Conservation (phyloP, 1,284 basidiomycete genomes). For the Exobasidium cylindrosporum region DNA sequence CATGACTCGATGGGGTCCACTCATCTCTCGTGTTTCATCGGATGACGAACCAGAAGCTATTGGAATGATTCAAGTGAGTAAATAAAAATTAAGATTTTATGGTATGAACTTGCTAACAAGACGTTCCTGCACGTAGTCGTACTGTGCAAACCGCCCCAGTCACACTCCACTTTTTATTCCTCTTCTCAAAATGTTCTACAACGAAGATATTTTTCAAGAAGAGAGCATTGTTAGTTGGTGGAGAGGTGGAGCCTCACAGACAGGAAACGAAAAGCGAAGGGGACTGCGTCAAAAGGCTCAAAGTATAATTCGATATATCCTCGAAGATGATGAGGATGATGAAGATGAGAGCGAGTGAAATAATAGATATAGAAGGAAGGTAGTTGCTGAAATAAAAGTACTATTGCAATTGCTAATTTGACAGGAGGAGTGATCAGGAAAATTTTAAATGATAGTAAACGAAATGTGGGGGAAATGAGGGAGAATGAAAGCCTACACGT, state of each 20-base stretch:
- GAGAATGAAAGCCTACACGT: background rate
- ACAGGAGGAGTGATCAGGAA: background rate
- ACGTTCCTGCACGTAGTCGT: slow-evolving; percentile 34
- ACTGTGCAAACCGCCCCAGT: slow-evolving; percentile 33
- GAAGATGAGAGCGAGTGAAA: slow-evolving; percentile 45
- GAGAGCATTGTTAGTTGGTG: slow-evolving; percentile 57
- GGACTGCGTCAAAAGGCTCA: slow-evolving; percentile 55
- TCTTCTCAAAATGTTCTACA: slow-evolving; percentile 57
- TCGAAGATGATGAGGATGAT: slow-evolving; percentile 55
- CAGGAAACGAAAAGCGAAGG: slow-evolving; percentile 35
- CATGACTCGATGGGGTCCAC: slow-evolving; percentile 55
- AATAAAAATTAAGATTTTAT: slow-evolving; percentile 9
- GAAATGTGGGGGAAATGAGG: background rate
- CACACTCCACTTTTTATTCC: slow-evolving; percentile 51
- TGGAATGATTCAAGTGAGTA: slow-evolving; percentile 31
- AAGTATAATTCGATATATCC: slow-evolving; percentile 55
- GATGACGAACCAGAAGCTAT: slow-evolving; percentile 55
- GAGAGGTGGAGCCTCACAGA: slow-evolving; percentile 29
- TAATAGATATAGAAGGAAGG: no score
- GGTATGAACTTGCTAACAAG: no score
- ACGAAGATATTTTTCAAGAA: slow-evolving; percentile 57
- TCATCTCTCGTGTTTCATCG: slow-evolving; percentile 54
- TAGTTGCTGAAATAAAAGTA: no score
- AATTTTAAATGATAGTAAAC: background rate
- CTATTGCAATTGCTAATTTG: no score